These are phyloP conservation scores for Daldinia sp. DNA, from an alignment of 2,329 filamentous ascomycete genomes.

Conservation along the genomic window DNA sequence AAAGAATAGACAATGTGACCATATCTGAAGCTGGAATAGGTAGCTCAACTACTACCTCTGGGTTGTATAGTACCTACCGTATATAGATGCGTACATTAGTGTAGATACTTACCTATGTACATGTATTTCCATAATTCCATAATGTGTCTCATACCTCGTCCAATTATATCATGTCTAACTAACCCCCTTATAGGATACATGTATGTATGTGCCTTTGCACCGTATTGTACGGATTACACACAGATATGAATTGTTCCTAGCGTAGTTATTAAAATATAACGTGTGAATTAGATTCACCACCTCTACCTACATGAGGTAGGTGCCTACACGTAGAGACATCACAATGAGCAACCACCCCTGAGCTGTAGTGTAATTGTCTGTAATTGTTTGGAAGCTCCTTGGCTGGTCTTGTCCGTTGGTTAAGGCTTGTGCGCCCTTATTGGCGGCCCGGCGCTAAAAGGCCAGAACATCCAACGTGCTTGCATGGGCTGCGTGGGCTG, in stretches of 20 bases:
- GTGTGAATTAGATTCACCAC: too few species aligned
- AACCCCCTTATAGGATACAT: too few species aligned
- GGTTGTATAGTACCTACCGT: neutral
- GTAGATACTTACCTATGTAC: too few species aligned
- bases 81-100: neutral
- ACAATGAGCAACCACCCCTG: constrained; percentile 20
- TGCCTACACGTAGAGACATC: neutral
- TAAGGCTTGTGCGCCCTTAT: constrained; percentile 33
- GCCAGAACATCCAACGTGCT: constrained; percentile 8
- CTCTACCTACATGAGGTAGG: neutral
- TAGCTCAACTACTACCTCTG: neutral
- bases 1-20: constrained; percentile 27
- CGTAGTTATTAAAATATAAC: too few species aligned
- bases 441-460: constrained; percentile 30
- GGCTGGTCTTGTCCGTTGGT: constrained; percentile 5
- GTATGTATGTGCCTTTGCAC: too few species aligned
- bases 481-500: constrained; percentile 11
- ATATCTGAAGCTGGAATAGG: constrained; percentile 9
- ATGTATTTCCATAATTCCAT: too few species aligned
- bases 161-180: too few species aligned
- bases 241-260: too few species aligned
- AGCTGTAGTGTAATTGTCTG: constrained; percentile 8
- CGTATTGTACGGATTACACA: too few species aligned
- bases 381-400: constrained; percentile 12
- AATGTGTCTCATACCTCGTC: too few species aligned